A percentile compares a stretch with the other conserved stretches of the same genome.
Conservation (phyloP, 2,329 filamentous ascomycete genomes). For the Penicillium digitatum region DNA sequence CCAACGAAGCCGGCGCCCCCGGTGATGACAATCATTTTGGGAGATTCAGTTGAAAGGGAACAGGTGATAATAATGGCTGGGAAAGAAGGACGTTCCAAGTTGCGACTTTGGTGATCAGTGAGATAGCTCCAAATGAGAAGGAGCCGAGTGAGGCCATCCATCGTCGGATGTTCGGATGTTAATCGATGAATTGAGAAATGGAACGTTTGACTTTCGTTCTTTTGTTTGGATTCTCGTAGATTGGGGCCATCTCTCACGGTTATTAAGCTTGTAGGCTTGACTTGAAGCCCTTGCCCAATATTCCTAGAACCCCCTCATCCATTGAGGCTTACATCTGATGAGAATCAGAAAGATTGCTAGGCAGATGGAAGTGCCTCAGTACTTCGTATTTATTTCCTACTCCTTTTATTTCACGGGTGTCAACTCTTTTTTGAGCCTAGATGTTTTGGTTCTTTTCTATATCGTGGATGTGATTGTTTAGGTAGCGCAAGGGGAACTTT, state of each 20-base stretch:
- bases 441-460: too few species aligned
- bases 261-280: too few species aligned
- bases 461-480: too few species aligned
- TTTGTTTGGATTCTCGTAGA: too few species aligned
- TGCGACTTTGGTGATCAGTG: background rate
- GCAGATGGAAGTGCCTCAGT: background rate
- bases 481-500: too few species aligned
- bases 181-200: background rate
- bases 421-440: too few species aligned
- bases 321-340: too few species aligned
- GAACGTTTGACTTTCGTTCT: background rate
- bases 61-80: too few species aligned
- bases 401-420: too few species aligned
- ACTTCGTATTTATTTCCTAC: background rate
- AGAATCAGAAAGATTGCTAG: background rate
- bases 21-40: conserved; percentile 2
- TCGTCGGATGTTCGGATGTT: background rate
- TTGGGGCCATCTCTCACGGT: too few species aligned
- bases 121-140: background rate
- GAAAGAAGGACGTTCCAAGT: background rate
- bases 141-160: background rate
- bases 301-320: too few species aligned
- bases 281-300: background rate
- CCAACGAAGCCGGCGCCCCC: conserved; percentile 3
- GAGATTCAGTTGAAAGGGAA: background rate